Evolutionary conservation across 352 stramenopile genomes (phyloP), one percentile per base, ranked within the genome.

Genomic region (Pythium aquatile): DNA sequence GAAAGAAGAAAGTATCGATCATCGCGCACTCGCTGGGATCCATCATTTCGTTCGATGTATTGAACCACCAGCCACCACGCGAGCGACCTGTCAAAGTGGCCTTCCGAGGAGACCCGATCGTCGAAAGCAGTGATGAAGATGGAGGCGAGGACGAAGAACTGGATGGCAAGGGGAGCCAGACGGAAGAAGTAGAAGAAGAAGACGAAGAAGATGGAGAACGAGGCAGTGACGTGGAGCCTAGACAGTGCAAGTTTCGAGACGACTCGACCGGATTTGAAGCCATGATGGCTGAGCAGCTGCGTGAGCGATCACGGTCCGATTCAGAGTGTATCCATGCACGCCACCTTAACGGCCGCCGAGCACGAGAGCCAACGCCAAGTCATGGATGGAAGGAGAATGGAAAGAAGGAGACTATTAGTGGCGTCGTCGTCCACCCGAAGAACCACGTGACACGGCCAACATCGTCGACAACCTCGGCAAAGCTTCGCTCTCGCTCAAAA

Each of bases 11-110:
- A 59, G 85, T 97, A 9, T 96, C 87, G 8, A 90, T 97, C 54
- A 69, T 96, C 28, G 87, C 83, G 44, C 90, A 97, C 55, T 96
- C 86, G 16, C 77, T 98, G 10, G 92, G 91, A 7, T 90, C 87
- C 37, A 95, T 98, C 58, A 97, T 98, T 33, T 90, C 81, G 44
- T 98, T 96, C 74, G 93, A 98, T 58, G 93, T 98, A 55, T 62
- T 98, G 40, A 89, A 79, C 56, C 77, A 91, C 40, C 85, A 94
- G 63, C 77, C 83, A 47, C 64, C 70, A 46, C 44, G 61, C 17
- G 63, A 75, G 35, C 63, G 72, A 24, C 60, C 44, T 57, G 61
- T 61, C 60, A 74, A 66, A 60, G 30, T 69, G 24, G 14, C 54
- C 20, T 69, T 69, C n/a, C 63, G 58, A 1, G 63, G 63, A 1